These are phyloP conservation scores for Penicillium verrucosum DNA, from an alignment of 2,329 filamentous ascomycete genomes.

Conservation along the genomic window DNA sequence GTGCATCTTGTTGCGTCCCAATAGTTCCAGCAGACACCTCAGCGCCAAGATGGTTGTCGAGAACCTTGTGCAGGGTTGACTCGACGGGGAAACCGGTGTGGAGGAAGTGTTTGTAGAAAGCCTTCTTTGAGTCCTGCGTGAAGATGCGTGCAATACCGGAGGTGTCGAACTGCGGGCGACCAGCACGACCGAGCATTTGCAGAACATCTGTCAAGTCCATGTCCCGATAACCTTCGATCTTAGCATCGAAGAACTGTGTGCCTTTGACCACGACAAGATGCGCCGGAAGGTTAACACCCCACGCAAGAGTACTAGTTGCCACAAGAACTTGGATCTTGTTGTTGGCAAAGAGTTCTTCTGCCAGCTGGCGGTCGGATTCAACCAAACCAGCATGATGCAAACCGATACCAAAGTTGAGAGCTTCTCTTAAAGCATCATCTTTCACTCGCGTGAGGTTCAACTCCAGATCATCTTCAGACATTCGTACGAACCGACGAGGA, in stretches of 20 bases:
- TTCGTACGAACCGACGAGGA: conserved; percentile 83
- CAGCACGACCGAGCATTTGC: conserved; percentile 95
- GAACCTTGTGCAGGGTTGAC: conserved; percentile 89
- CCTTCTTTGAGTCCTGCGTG: conserved; percentile 95
- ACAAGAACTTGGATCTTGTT: conserved; percentile 98
- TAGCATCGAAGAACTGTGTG: conserved; percentile 96
- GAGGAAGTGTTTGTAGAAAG: conserved; percentile 98
- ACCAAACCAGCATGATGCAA: conserved; percentile 96
- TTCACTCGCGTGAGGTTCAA: conserved; percentile 86
- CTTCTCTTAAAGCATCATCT: conserved; percentile 86
- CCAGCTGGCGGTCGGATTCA: conserved; percentile 84
- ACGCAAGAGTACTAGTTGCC: conserved; percentile 91
- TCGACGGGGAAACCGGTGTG: conserved; percentile 98
- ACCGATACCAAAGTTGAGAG: conserved; percentile 95
- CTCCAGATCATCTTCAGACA: conserved; percentile 92
- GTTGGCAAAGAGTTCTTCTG: conserved; percentile 92
- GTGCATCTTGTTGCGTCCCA: conserved; percentile 88
- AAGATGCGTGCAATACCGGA: conserved; percentile 97
- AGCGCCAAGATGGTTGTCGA: conserved; percentile 94
- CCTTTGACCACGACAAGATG: conserved; percentile 97
- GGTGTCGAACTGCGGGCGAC: conserved; percentile 92
- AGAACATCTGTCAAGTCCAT: conserved; percentile 98
- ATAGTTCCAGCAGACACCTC: conserved; percentile 94
- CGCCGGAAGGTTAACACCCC: conserved; percentile 96
- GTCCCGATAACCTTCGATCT: conserved; percentile 95